Conservation (phyloP, 352 stramenopile species). For the Phytophthora podocarpi region DNA sequence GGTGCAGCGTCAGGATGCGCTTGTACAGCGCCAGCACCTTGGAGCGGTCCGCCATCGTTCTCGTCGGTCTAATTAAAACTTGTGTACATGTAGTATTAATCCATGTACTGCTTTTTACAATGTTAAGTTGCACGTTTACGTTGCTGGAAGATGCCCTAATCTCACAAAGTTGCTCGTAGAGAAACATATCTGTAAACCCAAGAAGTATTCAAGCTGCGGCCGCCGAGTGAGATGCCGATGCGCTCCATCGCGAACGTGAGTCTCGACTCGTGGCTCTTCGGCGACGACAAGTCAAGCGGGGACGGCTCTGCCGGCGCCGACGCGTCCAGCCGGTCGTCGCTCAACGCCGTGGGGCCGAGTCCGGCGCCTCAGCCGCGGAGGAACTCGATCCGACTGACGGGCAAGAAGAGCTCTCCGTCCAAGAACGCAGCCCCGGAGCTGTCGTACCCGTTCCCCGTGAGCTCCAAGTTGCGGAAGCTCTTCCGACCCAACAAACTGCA, state of each 20-base stretch:
- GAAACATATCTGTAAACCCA: not conserved
- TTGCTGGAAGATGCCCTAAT: conserved; percentile 7
- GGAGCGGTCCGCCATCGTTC: conserved; percentile 36
- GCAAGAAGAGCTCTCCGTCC: conserved; percentile 1
- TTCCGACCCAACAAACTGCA: conserved; percentile 70
- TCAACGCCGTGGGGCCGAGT: not conserved
- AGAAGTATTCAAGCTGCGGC: no score
- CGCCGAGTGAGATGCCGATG: no score
- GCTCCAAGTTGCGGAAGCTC: conserved; percentile 75
- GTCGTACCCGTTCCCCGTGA: conserved; percentile 70
- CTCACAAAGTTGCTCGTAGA: not conserved
- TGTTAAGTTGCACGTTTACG: not conserved
- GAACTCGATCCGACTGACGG: conserved; percentile 17
- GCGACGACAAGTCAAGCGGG: conserved; percentile 54
- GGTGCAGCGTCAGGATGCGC: conserved; percentile 81
- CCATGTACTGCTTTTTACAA: no score
- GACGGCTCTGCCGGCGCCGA: not conserved
- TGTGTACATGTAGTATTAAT: no score
- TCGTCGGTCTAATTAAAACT: not conserved
- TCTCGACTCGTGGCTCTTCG: conserved; percentile 85
- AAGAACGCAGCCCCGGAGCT: conserved; percentile 13
- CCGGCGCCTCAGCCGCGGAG: not conserved
- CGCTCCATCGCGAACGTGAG: conserved; percentile 64
- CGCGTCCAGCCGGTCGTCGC: not conserved
- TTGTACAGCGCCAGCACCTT: conserved; percentile 77